Base-by-base conservation (phyloP, 345 rosid species). In the Citrus hindsii region DNA sequence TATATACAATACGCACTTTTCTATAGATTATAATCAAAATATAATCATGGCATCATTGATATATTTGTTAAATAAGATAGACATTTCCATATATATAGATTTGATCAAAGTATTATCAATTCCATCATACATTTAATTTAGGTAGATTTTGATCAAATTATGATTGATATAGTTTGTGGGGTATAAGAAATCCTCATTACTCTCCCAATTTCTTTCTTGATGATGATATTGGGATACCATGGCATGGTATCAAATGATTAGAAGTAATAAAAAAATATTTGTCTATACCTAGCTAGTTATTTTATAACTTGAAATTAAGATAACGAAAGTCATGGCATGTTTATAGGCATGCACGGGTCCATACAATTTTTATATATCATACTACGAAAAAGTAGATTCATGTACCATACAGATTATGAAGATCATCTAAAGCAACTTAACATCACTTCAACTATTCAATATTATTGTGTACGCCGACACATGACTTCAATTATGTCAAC, bases 361-460 rank as follows among this genome's bases (percentile, higher is more conserved):
- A 32, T 18, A 24, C 19, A 46, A 48, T n/a, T 35, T 67, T 9
- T 37, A 16, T 5, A 18, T 46, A 22, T 18, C 18, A 63, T 5
- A 8, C 8, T 33, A 33, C 22, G 5, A 76, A 62, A 66, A 33
- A 67, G 73, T 9, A 67, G 72, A 76, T 67, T 76, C 73, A 76
- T 76, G 73, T 66, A 66, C 64, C 77, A 74, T 53, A 19, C 58
- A 53, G 6, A 53, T 53, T 28, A 74, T 61, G 13, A 24, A 61
- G 14, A 66, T 46, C 28, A 56, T 76, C 55, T 30, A 76, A 66
- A 48, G 51, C 37, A 65, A 25, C 8, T 64, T 35, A 9, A 53
- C 53, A 66, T 67, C 72, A 33, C 18, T 76, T 67, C 72, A 65
- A 64, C 71, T 76, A 65, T 76, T 76, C 48, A 48, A 30, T 48